Conservation (phyloP, 2,329 filamentous ascomycete species). For the Penicillium freii region DNA sequence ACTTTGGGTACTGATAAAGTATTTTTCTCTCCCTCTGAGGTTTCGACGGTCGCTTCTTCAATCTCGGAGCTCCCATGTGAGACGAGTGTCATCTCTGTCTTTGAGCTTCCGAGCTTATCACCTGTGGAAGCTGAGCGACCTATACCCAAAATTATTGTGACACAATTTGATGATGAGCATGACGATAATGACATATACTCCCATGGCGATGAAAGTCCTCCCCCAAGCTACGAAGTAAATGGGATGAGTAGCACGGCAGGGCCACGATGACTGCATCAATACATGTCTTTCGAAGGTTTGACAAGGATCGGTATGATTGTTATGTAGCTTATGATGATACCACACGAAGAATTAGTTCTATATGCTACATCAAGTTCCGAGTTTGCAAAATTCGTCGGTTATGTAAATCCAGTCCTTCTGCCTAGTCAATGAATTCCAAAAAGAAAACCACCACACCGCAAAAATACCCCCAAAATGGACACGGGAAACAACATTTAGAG, state of each 20-base stretch:
- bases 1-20: neutral
- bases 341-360: neutral
- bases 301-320: neutral
- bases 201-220: neutral
- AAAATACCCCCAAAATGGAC: neutral
- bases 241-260: neutral
- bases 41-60: neutral
- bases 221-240: neutral
- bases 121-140: neutral
- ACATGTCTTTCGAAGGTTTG: neutral
- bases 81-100: neutral
- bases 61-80: neutral
- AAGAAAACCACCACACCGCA: neutral
- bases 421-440: neutral
- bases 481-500: neutral
- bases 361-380: neutral
- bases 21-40: neutral
- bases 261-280: neutral
- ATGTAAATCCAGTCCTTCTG: neutral
- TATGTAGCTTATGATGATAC: neutral
- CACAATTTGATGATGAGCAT: neutral
- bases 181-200: neutral
- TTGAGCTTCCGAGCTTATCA: neutral
- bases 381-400: too few relatives aligned
- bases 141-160: constrained; percentile 7